phyloP scores from a whole-genome alignment of 768 basidiomycete species.

The Suillus fuscotomentosus region DNA sequence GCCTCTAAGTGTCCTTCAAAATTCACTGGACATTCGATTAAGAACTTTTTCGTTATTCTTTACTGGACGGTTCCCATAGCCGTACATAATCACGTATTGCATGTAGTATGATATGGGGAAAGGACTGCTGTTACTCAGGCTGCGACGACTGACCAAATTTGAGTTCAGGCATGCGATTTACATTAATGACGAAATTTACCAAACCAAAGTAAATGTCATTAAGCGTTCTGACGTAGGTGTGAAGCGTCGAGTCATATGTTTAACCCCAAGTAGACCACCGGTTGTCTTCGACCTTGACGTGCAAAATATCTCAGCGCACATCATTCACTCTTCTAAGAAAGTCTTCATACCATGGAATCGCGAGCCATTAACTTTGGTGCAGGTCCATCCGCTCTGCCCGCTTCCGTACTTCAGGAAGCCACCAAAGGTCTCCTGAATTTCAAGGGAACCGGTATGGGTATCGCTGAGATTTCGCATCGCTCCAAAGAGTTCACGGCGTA shows the following conservation, averaged over 20 bases:
- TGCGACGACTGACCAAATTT: not conserved
- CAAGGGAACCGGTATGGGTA: conserved; percentile 86
- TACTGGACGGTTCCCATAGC: not conserved
- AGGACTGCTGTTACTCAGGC: not conserved
- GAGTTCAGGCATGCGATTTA: not conserved
- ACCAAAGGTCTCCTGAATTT: conserved; percentile 88
- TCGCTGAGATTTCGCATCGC: conserved; percentile 95
- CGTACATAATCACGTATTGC: not conserved
- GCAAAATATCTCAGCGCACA: not conserved
- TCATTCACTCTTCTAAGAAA: not conserved
- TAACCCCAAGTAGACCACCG: not conserved
- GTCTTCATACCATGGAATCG: conserved; percentile 17
- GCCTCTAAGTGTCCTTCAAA: conserved; percentile 10
- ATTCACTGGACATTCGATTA: not conserved
- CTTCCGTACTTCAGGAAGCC: conserved; percentile 82
- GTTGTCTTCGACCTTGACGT: not conserved
- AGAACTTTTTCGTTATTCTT: not conserved
- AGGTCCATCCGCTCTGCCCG: conserved; percentile 90
- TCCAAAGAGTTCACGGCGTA: conserved; percentile 83
- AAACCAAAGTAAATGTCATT: no score
- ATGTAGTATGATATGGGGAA: not conserved
- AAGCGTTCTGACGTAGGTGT: not conserved
- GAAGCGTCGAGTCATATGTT: not conserved
- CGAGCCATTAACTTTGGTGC: conserved; percentile 90
- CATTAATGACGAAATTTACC: no score